Evolutionary conservation across 306 rosid genomes (phyloP).

Genomic region (Lablab purpureus): DNA sequence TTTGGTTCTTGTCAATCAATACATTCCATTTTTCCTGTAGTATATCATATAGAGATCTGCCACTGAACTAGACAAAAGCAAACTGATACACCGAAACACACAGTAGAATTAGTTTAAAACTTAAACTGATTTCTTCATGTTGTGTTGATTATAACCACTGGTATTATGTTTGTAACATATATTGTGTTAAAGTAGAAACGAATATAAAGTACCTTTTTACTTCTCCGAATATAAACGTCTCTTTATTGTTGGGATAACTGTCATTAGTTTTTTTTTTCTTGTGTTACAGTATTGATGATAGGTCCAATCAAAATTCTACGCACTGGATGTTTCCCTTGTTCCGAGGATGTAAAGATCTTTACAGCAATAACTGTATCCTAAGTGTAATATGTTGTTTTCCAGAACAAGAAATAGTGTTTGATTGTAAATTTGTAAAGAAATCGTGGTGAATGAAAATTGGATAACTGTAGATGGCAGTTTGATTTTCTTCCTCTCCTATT

Average conservation of each 20-base stretch:
- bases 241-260: slow-evolving; percentile 28
- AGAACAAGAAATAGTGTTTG: slow-evolving; percentile 37
- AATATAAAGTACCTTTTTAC: slow-evolving; percentile 17
- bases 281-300: slow-evolving; percentile 50
- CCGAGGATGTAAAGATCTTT: slow-evolving; percentile 34
- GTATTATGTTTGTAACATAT: background rate
- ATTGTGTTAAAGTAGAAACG: slow-evolving; percentile 16
- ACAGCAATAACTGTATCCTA: slow-evolving; percentile 31
- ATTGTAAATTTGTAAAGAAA: slow-evolving; percentile 49
- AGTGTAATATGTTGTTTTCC: slow-evolving; percentile 38
- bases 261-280: slow-evolving; percentile 23
- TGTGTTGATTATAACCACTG: slow-evolving; percentile 23
- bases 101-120: slow-evolving; percentile 32
- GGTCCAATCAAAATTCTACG: slow-evolving; percentile 41
- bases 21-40: no score
- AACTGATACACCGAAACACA: background rate
- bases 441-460: slow-evolving; percentile 34
- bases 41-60: background rate
- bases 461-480: slow-evolving; percentile 37
- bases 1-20: background rate
- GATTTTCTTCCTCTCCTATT: background rate
- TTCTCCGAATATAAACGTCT: slow-evolving; percentile 28
- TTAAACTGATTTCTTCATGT: slow-evolving; percentile 18
- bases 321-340: slow-evolving; percentile 41
- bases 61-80: background rate